Conservation (phyloP, 2,329 filamentous ascomycete genomes). For the Aspergillus calidoustus region DNA sequence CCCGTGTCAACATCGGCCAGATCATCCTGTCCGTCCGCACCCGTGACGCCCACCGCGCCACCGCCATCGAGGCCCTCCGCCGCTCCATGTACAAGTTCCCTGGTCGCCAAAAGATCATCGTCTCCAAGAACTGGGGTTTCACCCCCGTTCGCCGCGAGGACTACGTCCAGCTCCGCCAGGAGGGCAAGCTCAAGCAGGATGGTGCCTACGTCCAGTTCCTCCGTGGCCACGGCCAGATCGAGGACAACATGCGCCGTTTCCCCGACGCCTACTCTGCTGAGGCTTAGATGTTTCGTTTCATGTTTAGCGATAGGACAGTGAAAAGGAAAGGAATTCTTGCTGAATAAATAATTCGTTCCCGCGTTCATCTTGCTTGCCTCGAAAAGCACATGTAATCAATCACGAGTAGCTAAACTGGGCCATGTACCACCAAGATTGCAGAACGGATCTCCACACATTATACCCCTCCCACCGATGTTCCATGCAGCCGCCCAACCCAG, state of each 20-base stretch:
- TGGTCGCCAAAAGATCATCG: constrained; percentile 99
- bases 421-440: neutral
- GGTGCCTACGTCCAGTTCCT: constrained; percentile 99
- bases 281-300: constrained; percentile 44
- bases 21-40: constrained; percentile 97
- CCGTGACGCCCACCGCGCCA: constrained; percentile 88
- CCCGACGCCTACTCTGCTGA: constrained; percentile 74
- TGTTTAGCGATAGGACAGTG: constrained; percentile 28
- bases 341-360: constrained; percentile 17
- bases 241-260: constrained; percentile 90
- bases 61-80: constrained; percentile 97
- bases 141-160: constrained; percentile 97
- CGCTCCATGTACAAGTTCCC: constrained; percentile 99
- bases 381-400: neutral
- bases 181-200: constrained; percentile 91
- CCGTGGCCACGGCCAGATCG: constrained; percentile 84
- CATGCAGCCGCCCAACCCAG: neutral
- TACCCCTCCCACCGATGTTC: neutral
- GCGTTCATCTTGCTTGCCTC: neutral
- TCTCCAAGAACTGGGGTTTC: constrained; percentile 99
- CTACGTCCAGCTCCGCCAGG: constrained; percentile 93
- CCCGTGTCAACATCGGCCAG: constrained; percentile 99
- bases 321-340: constrained; percentile 23
- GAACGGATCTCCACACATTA: neutral
- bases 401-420: neutral